Percentiles rank a stretch among this genome's conserved stretches.
phyloP scores from a whole-genome alignment of 2,329 filamentous ascomycete species.

The Lachnellula suecica region DNA sequence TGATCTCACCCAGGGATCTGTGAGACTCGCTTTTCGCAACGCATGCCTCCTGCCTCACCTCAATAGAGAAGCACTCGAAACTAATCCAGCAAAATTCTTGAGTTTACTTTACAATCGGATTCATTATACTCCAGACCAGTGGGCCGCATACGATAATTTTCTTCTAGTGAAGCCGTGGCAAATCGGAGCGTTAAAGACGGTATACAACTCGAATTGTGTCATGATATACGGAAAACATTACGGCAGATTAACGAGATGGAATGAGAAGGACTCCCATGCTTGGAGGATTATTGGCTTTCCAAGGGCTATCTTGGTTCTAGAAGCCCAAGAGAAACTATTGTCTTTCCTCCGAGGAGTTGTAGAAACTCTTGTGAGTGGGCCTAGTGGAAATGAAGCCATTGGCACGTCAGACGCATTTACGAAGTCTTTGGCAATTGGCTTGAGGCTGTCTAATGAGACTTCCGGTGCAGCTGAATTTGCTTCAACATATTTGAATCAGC shows the following conservation, averaged over 20 bases:
- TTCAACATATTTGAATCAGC: slow-evolving; percentile 13
- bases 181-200: neutral
- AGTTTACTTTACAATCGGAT: slow-evolving; percentile 4
- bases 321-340: neutral
- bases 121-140: slow-evolving; percentile 1
- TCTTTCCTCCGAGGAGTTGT: neutral
- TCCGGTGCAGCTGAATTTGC: slow-evolving; percentile 1
- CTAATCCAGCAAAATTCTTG: slow-evolving; percentile 1
- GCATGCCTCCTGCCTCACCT: slow-evolving; percentile 7
- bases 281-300: slow-evolving; percentile 5
- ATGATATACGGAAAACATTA: slow-evolving; percentile 5
- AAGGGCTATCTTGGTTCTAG: slow-evolving; percentile 1
- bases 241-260: slow-evolving; percentile 4
- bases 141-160: slow-evolving; percentile 1
- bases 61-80: slow-evolving; percentile 3
- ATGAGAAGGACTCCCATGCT: neutral
- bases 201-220: slow-evolving; percentile 2
- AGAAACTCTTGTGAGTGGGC: neutral
- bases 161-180: neutral
- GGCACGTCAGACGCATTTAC: neutral
- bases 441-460: neutral
- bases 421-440: neutral
- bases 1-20: neutral
- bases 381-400: neutral
- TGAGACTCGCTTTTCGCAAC: neutral